Evolutionary conservation across 208 protist species (phyloP), one percentile per base, ranked within the genome.

Genomic region (Lotmaria passim): DNA sequence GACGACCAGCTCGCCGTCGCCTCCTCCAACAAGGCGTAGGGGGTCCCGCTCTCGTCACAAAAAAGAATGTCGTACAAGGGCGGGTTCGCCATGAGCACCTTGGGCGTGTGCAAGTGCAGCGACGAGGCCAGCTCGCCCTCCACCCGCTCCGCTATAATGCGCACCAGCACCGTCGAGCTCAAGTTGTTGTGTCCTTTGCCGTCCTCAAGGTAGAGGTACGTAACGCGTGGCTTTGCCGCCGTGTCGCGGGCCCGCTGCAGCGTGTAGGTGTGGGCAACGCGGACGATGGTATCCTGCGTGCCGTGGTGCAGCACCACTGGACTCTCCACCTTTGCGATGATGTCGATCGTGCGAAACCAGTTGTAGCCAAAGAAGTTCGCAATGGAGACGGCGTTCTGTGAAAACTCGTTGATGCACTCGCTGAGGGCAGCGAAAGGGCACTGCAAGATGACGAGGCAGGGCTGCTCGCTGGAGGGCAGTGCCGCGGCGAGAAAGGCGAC

Each of bases 271-370:
- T 95, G 89, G 21, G 79, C 69, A 48, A 94, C 82, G 28, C 87
- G 81, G 7, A 97, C 87, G 19, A 83, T 78, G 34, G 79, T 79
- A 57, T 97, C 93, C 43, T 82, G 47, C 24, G 67, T 82, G 58
- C 93, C 93, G 73, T 97, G 93, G 21, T 95, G 86, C 36, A 97
- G 83, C 33, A 93, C 83, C 0, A 97, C 81, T 3, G 90, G 93
- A 24, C 82, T 87, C 26, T 78, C 66, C 24, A 97, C 83, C 19
- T 85, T 63, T n/a, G 74, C 78, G 65, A 95, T 92, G 33, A 88
- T 74, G 64, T 95, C 89, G 38, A 89, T 80, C 5, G 87, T 96
- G 38, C 82, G 75, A 63, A 96, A 96, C 80, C 85, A 86, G 55
- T 96, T 85, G 76, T 89, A 90, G 23, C 90, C 87, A 11, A 91